Evolutionary conservation across 768 basidiomycete species (phyloP), one percentile per base, ranked within the genome.

Genomic region (Multifurca ochricompacta): DNA sequence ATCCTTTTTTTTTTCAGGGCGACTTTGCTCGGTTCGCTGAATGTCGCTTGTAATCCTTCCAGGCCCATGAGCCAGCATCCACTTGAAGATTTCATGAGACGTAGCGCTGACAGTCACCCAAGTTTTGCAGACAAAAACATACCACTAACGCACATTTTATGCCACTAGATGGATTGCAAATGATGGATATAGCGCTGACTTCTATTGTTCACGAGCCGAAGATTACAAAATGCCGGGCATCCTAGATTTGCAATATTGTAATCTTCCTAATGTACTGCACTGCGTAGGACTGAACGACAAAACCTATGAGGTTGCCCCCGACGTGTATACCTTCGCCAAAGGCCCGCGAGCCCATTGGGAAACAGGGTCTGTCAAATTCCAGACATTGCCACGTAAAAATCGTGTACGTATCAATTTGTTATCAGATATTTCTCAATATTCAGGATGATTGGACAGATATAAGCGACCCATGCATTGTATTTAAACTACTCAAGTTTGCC

Each of bases 161-260:
- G n/a, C n/a, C n/a, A n/a, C n/a, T n/a, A n/a, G n/a, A n/a, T n/a
- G 9, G 40, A 43, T 54, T 30, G 31, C 31, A 43, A 45, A 48
- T n/a, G 31, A 48, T 47, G 11, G 25, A 28, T 27, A n/a, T n/a
- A n/a, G n/a, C n/a, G n/a, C n/a, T n/a, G n/a, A n/a, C n/a, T n/a
- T n/a, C n/a, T n/a, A n/a, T n/a, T n/a, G n/a, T n/a, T n/a, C n/a
- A n/a, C n/a, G n/a, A n/a, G n/a, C n/a, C n/a, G n/a, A n/a, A n/a
- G n/a, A n/a, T n/a, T n/a, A n/a, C n/a, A n/a, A n/a, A n/a, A n/a
- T n/a, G n/a, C n/a, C n/a, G n/a, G n/a, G n/a, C n/a, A n/a, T n/a
- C n/a, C n/a, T n/a, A n/a, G n/a, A n/a, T n/a, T n/a, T n/a, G n/a
- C n/a, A n/a, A n/a, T n/a, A n/a, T n/a, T n/a, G n/a, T n/a, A n/a